A percentile compares a stretch with the other conserved stretches of the same genome.
phyloP scores from a whole-genome alignment of 345 rosid species.

The Linum trigynum region DNA sequence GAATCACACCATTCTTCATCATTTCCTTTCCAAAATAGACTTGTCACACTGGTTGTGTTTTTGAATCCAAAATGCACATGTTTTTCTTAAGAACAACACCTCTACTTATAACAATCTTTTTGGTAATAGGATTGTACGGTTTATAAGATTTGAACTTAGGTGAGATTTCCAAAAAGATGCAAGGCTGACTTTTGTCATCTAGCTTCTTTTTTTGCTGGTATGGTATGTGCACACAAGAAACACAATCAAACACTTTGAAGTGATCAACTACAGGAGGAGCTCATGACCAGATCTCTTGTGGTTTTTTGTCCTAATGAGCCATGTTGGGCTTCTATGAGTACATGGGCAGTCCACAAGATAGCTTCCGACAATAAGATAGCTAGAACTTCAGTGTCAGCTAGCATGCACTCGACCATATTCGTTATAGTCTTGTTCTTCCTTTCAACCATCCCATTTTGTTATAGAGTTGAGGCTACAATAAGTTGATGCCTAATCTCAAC shows the following conservation, averaged over 20 bases:
- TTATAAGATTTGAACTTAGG: background rate
- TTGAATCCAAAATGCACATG: too few species aligned
- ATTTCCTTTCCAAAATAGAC: too few species aligned
- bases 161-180: background rate
- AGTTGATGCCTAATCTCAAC: background rate
- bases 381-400: background rate
- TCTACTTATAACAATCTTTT: background rate
- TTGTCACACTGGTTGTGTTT: too few species aligned
- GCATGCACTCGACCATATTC: background rate
- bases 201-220: background rate
- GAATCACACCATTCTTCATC: too few species aligned
- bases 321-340: background rate
- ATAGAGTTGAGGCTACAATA: background rate
- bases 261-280: background rate
- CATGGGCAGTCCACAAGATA: background rate
- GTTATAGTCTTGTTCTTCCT: background rate
- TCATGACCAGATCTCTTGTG: slow-evolving; percentile 3
- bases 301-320: background rate
- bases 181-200: background rate
- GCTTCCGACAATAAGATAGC: background rate
- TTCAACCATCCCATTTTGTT: background rate
- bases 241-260: slow-evolving; percentile 1
- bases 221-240: background rate
- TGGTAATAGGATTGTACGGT: background rate
- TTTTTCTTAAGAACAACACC: background rate